A percentile compares a stretch with the other conserved stretches of the same genome.
Conservation (phyloP, 768 basidiomycete species). For the Strobilomyces confusus region DNA sequence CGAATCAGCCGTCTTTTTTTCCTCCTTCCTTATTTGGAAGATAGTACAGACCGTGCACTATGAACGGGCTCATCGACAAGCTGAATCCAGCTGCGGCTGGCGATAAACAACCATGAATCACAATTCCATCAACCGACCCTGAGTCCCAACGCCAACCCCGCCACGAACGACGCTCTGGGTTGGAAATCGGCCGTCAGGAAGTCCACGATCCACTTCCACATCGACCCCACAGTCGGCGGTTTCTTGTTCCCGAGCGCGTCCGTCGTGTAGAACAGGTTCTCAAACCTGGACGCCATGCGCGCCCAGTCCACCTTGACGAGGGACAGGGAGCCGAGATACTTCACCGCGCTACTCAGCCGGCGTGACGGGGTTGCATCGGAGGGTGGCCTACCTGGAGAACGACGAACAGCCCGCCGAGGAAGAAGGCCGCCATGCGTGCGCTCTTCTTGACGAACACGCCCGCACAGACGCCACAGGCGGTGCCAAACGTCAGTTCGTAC, state of each 20-base stretch:
- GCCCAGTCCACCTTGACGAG: constrained; percentile 81
- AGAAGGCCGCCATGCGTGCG: constrained; percentile 75
- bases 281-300: constrained; percentile 61
- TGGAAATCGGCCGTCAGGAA: constrained; percentile 94
- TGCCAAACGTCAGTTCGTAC: constrained; percentile 85
- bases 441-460: constrained; percentile 97
- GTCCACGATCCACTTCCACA: constrained; percentile 67
- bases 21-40: constrained; percentile 25
- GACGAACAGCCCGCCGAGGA: constrained; percentile 88
- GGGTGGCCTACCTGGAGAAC: constrained; percentile 69
- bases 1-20: constrained; percentile 13
- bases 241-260: constrained; percentile 50
- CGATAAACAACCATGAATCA: not conserved
- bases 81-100: too few species aligned
- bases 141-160: constrained; percentile 77
- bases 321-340: constrained; percentile 79
- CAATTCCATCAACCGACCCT: constrained; percentile 58
- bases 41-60: not conserved
- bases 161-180: constrained; percentile 82
- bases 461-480: constrained; percentile 81
- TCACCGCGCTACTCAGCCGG: not conserved
- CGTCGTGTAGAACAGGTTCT: constrained; percentile 63
- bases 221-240: constrained; percentile 59
- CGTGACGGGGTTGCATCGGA: not conserved
- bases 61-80: too few species aligned